A percentile compares a stretch with the other conserved stretches of the same genome.
Conservation (phyloP, 352 stramenopile genomes). For the Globisporangium canariense region DNA sequence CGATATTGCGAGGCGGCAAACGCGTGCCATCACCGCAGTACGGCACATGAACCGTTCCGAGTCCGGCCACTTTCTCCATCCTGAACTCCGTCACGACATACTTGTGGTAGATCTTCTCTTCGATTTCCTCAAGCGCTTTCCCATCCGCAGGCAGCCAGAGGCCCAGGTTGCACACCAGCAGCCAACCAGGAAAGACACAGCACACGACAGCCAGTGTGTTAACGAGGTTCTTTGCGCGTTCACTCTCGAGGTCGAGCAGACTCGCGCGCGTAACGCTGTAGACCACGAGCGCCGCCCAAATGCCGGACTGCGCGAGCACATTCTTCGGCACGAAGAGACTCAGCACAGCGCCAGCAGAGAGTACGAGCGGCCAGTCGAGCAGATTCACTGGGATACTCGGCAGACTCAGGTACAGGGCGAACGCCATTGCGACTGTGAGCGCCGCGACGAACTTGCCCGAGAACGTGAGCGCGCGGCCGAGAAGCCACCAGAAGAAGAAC, state of each 20-base stretch:
- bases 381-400: constrained; percentile 41
- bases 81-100: constrained; percentile 58
- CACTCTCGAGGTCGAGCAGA: constrained; percentile 35
- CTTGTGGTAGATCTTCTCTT: constrained; percentile 67
- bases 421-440: constrained; percentile 24
- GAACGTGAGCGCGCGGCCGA: constrained; percentile 50
- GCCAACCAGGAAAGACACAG: constrained; percentile 46
- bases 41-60: constrained; percentile 73
- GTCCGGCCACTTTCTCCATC: constrained; percentile 48
- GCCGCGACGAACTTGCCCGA: constrained; percentile 31
- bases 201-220: constrained; percentile 36
- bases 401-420: constrained; percentile 53
- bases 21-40: constrained; percentile 63
- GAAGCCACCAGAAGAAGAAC: constrained; percentile 50
- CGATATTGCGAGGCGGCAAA: constrained; percentile 49
- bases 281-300: constrained; percentile 30
- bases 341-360: constrained; percentile 30
- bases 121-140: constrained; percentile 43
- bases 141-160: constrained; percentile 61
- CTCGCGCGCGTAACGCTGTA: constrained; percentile 46
- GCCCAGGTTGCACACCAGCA: constrained; percentile 40
- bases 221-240: constrained; percentile 32
- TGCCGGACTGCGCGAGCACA: constrained; percentile 18
- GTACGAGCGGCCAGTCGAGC: constrained; percentile 60
- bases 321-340: constrained; percentile 11